Base-by-base conservation (phyloP, 2,329 filamentous ascomycete genomes). In the Aspergillus felis region DNA sequence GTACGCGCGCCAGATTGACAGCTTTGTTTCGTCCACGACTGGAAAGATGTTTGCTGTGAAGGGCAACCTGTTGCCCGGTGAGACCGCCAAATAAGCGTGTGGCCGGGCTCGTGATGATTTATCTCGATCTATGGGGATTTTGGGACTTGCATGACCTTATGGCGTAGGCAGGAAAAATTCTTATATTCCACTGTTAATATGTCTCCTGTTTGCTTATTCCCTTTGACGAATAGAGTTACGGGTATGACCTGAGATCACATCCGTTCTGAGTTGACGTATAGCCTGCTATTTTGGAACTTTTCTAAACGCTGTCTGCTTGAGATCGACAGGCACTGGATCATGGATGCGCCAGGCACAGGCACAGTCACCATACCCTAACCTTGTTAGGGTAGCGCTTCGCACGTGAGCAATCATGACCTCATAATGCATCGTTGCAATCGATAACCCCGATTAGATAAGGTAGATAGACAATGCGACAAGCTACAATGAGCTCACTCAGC, bases 11-110 rank as follows among this genome's bases (percentile, higher is more conserved):
- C 94, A 97, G 81, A 90, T 97, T 57, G 94, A 99, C 77, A 91
- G 91, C 42, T 97, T 97, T 77, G 93, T 93, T 50, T 92, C 94
- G 56, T 88, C 87, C 64, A 89, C 96, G 66, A 95, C 86, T 62
- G 87, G 91, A 64, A 99, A 99, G 87, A 96, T 99, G 93, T 99
- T 99, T 76, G 92, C 92, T 42, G 91, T 97, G 60, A 88, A 92
- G 76, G 85, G 84, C 62, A 87, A 86, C 70, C 71, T 88, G 58
- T 69, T 87, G 62, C 85, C 85, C 20, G 81, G 81, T 56, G 84
- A 84, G 68, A 66, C 67, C 51, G 69, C 69, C 63, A 72, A 74
- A 66, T 74, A 68, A 62, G 71, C 61, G 54, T 50, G 51, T 58
- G 57, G 61, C 51, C 59, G 60, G 60, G 44, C 44, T 27, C 20